Percentiles rank a stretch among this genome's conserved stretches.
These are phyloP conservation scores for Prunus mume DNA, from an alignment of 306 rosid genomes.

Conservation along the genomic window DNA sequence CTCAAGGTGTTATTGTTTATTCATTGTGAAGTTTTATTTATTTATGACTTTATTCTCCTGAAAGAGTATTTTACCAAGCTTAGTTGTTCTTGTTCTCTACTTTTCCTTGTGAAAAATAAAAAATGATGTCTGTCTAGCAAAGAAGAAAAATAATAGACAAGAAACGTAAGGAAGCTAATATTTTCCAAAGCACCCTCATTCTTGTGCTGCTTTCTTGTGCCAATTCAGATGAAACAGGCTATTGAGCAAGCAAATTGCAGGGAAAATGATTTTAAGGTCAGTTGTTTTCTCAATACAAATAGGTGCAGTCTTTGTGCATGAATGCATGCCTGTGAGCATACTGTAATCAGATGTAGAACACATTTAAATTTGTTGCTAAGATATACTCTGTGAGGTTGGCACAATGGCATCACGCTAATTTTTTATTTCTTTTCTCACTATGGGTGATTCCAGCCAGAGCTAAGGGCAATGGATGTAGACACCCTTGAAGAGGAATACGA, in stretches of 20 bases:
- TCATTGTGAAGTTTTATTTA: not conserved
- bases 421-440: constrained; percentile 8
- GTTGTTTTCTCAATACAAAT: constrained; percentile 26
- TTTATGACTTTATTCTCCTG: not conserved
- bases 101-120: not conserved
- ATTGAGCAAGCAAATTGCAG: constrained; percentile 56
- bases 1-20: constrained; percentile 1
- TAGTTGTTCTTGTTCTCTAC: not conserved
- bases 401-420: not conserved
- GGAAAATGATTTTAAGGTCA: constrained; percentile 60
- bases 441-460: constrained; percentile 57
- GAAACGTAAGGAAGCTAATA: not conserved
- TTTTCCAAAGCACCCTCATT: not conserved
- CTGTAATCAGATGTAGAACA: not conserved
- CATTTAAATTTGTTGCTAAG: not conserved
- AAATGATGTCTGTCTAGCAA: not conserved
- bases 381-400: not conserved
- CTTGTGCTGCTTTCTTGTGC: constrained; percentile 2
- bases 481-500: constrained; percentile 69
- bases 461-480: constrained; percentile 51
- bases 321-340: not conserved
- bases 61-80: not conserved
- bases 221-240: constrained; percentile 53
- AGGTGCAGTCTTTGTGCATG: not conserved
- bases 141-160: not conserved